Conservation (phyloP, 1,284 basidiomycete genomes). For the Kwoniella shivajii region DNA sequence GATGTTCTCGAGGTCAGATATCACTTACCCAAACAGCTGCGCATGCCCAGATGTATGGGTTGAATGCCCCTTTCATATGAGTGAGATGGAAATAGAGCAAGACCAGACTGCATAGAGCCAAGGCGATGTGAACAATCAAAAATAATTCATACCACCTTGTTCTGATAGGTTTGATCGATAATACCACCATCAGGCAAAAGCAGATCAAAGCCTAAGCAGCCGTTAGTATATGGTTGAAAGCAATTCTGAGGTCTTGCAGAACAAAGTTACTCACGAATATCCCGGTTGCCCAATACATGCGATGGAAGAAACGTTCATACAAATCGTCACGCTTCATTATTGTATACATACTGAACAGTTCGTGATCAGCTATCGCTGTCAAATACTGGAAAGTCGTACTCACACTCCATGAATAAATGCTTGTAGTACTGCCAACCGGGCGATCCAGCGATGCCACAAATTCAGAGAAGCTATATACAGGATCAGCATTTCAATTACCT, state of each 20-base stretch:
- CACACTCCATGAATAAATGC: slow-evolving; percentile 33
- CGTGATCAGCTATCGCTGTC: background rate
- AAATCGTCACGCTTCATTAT: slow-evolving; percentile 12
- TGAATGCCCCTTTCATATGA: slow-evolving; percentile 22
- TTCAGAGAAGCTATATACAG: slow-evolving; percentile 20
- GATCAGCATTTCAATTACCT: background rate
- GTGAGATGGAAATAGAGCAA: slow-evolving; percentile 33
- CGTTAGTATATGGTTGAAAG: background rate
- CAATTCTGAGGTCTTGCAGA: background rate
- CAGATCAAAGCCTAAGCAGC: slow-evolving; percentile 21
- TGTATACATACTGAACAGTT: slow-evolving; percentile 18
- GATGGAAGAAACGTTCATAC: slow-evolving; percentile 2
- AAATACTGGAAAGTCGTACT: background rate
- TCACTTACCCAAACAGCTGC: slow-evolving; percentile 36
- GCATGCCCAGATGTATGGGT: slow-evolving; percentile 31
- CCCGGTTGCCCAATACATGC: slow-evolving; percentile 27
- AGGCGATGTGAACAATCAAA: slow-evolving; percentile 33
- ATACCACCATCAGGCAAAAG: slow-evolving; percentile 25
- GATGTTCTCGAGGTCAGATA: background rate
- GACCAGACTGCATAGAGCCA: slow-evolving; percentile 27
- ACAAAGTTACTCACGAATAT: slow-evolving; percentile 19
- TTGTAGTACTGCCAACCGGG: slow-evolving; percentile 26
- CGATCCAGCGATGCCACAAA: slow-evolving; percentile 41
- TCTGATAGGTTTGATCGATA: slow-evolving; percentile 30
- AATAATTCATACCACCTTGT: slow-evolving; percentile 34